Evolutionary conservation across 164 flowering plant genomes (phyloP).

Genomic region (Vitis rotundifolia): DNA sequence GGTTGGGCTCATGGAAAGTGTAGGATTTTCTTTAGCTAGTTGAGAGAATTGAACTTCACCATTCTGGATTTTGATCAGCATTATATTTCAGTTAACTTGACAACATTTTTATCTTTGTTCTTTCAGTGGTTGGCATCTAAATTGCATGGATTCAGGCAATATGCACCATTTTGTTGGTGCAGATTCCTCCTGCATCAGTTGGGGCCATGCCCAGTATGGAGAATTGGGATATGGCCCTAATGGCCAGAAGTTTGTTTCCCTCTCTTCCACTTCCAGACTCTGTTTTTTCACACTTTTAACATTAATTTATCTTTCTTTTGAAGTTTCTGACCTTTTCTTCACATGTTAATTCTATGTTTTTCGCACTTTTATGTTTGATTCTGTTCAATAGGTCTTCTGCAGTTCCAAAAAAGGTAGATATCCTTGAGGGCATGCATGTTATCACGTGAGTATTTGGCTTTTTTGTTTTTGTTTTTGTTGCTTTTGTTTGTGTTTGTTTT

Average conservation of each 20-base stretch:
- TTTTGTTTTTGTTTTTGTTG: background rate
- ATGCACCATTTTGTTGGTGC: slow-evolving; percentile 94
- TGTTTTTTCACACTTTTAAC: background rate
- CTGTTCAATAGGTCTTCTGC: slow-evolving; percentile 75
- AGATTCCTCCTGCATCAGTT: slow-evolving; percentile 92
- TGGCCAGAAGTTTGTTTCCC: slow-evolving; percentile 69
- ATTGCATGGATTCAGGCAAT: slow-evolving; percentile 95
- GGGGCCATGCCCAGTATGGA: slow-evolving; percentile 92
- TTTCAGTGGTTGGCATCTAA: slow-evolving; percentile 89
- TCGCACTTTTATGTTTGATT: background rate
- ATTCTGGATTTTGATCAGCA: background rate
- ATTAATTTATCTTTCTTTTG: background rate
- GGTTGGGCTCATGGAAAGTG: too few species aligned
- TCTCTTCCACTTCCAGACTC: background rate
- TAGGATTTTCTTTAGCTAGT: background rate
- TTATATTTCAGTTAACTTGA: background rate
- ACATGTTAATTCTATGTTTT: background rate
- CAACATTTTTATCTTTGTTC: background rate
- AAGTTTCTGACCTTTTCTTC: background rate
- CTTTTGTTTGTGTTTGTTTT: background rate
- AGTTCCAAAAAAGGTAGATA: slow-evolving; percentile 85
- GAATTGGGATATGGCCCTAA: slow-evolving; percentile 95
- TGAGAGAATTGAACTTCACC: background rate
- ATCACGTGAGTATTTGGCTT: slow-evolving; percentile 47
- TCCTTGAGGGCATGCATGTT: slow-evolving; percentile 90